phyloP scores from a whole-genome alignment of 441 rosid genomes.

The Populus trichocarpa region DNA sequence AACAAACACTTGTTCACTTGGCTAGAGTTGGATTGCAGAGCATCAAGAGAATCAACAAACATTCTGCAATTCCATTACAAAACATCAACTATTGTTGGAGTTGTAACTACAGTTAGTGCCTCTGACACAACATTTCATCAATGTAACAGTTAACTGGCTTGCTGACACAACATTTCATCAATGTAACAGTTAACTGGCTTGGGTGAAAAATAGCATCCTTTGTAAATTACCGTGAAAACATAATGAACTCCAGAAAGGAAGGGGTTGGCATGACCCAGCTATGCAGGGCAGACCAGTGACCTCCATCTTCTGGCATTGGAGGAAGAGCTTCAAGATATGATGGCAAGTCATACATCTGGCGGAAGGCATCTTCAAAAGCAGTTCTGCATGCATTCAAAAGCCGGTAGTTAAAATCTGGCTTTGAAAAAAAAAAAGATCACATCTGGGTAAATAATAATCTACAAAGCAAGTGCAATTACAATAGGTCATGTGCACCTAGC shows the following conservation, averaged over 20 bases:
- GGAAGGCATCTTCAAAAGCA: conserved; percentile 74
- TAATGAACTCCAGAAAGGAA: conserved; percentile 83
- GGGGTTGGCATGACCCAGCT: conserved; percentile 99
- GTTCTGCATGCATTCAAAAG: conserved; percentile 46
- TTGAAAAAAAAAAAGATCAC: background rate
- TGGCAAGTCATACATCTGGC: conserved; percentile 78
- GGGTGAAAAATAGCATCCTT: background rate
- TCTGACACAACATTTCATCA: too few relatives aligned
- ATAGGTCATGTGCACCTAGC: background rate
- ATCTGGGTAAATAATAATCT: background rate
- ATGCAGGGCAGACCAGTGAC: conserved; percentile 90
- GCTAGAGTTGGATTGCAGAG: conserved; percentile 55
- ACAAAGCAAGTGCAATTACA: background rate
- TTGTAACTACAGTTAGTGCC: background rate
- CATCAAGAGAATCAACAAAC: conserved; percentile 89
- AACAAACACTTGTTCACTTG: conserved; percentile 45
- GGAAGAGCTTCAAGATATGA: conserved; percentile 74
- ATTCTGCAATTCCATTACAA: conserved; percentile 49
- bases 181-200: background rate
- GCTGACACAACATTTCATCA: too few relatives aligned
- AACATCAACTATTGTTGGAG: background rate
- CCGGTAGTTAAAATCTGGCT: background rate
- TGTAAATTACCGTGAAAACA: conserved; percentile 74
- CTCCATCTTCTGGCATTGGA: conserved; percentile 94
- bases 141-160: background rate